Percentiles rank a stretch among this genome's conserved stretches.
These are phyloP conservation scores for Hirschfeldia incana DNA, from an alignment of 345 rosid genomes.

Conservation along the genomic window DNA sequence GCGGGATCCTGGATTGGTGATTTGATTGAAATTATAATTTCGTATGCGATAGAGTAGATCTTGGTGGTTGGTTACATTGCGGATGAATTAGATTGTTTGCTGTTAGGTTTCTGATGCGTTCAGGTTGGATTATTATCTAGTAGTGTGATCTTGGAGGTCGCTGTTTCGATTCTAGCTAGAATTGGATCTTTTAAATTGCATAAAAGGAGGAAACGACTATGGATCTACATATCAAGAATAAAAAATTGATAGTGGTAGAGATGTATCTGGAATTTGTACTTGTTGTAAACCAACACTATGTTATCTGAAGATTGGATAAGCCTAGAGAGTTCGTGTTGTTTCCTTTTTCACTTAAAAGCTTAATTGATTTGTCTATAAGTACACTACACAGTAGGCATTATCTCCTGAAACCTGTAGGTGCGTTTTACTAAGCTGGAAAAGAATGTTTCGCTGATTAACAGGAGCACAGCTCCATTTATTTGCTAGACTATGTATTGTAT, in stretches of 20 bases:
- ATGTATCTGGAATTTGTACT: neutral
- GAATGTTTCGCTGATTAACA: too few relatives aligned
- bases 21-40: slow-evolving; percentile 3
- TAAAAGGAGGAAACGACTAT: too few relatives aligned
- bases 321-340: neutral
- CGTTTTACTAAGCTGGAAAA: neutral
- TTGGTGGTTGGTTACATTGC: neutral
- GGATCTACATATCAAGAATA: too few relatives aligned
- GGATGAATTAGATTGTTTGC: neutral
- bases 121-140: neutral
- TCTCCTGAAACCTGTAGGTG: neutral
- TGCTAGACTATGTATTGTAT: neutral
- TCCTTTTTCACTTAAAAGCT: neutral
- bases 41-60: neutral
- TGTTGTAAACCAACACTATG: neutral
- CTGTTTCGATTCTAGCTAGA: too few relatives aligned
- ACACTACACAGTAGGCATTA: neutral
- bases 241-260: neutral
- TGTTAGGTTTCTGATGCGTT: neutral
- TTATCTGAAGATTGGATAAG: slow-evolving; percentile 8
- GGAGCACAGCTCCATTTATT: neutral
- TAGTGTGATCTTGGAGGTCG: neutral
- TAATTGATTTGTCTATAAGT: neutral
- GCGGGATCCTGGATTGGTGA: neutral
- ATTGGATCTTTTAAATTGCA: too few relatives aligned